Evolutionary conservation across 192 early-diverging fungal species (phyloP), one percentile per base, ranked within the genome.

Genomic region (Linnemannia zychae): DNA sequence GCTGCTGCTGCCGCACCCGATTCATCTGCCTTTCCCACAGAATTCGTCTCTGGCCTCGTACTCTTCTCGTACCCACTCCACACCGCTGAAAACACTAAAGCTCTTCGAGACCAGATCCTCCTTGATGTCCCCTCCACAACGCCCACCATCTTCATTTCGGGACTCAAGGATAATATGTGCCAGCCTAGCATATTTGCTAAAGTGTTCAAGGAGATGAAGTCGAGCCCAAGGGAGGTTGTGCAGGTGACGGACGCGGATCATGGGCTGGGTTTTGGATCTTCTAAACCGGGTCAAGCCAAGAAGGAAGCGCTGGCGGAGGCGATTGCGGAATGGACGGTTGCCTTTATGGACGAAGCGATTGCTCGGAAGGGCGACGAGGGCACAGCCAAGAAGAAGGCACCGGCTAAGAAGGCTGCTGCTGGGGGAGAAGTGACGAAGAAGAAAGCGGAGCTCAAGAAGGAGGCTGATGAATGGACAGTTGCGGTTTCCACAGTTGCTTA

Each of bases 91-190:
- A 79, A 84, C 63, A 74, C 77, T 2, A 70, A 84, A 63, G 71
- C 75, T 4, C 82, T 84, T 12, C 82, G 82, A 9, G 77, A 84
- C 31, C 72, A 84, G 38, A 84, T 84, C 31, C 73, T 84, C 17
- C 66, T 74, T 47, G 73, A 84, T 33, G 79, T 84, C 16, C 82
- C 82, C 9, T 3, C 65, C 4, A 48, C 60, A 52, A 75, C 65
- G 1, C 31, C 82, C 0, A 84, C 82, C 3, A 28, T 84, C 22
- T 77, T 84, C 34, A 31, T 84, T 16, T 84, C 77, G 5, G 82
- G 82, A 66, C 73, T 84, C 48, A 84, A 84, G 46, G 82, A 84
- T 28, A 71, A 77, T 1, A 84, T 84, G 82, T 84, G 82, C n/a
- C 72, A 75, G 36, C 67, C 77, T 9, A 33, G 48, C 1, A 16